Conservation (phyloP, 2,329 filamentous ascomycete genomes). For the Pleurostoma richardsiae region DNA sequence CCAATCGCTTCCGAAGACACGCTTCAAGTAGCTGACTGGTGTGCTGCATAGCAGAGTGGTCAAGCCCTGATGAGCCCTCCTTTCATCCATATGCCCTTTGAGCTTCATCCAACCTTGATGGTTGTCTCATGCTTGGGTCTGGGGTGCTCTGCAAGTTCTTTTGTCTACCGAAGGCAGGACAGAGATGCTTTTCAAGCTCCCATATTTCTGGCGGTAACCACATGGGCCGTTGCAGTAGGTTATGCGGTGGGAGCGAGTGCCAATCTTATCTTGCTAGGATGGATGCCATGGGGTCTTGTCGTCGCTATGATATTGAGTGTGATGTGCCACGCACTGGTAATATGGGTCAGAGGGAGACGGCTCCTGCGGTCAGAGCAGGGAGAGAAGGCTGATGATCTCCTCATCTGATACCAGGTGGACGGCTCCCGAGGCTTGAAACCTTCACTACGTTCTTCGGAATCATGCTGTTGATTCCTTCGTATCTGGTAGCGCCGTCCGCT, state of each 20-base stretch:
- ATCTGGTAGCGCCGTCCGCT: too few species aligned
- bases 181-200: slow-evolving; percentile 22
- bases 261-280: slow-evolving; percentile 25
- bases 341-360: neutral
- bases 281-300: slow-evolving; percentile 27
- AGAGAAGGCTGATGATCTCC: neutral
- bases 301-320: slow-evolving; percentile 26
- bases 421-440: neutral
- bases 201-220: slow-evolving; percentile 20
- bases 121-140: slow-evolving; percentile 25
- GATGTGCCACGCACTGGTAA: slow-evolving; percentile 12
- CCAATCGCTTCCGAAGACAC: too few species aligned
- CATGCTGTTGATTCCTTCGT: too few species aligned
- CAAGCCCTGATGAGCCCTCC: too few species aligned
- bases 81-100: slow-evolving; percentile 12
- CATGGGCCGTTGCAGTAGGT: slow-evolving; percentile 16
- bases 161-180: slow-evolving; percentile 23
- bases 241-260: slow-evolving; percentile 14
- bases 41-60: too few species aligned
- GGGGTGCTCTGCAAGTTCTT: slow-evolving; percentile 28
- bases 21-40: too few species aligned
- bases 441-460: neutral
- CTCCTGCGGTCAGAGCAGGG: neutral
- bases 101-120: slow-evolving; percentile 25
- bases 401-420: neutral